Evolutionary conservation across 2,329 filamentous ascomycete genomes (phyloP), one percentile per base, ranked within the genome.

Genomic region (Chalaropsis thielavioides): DNA sequence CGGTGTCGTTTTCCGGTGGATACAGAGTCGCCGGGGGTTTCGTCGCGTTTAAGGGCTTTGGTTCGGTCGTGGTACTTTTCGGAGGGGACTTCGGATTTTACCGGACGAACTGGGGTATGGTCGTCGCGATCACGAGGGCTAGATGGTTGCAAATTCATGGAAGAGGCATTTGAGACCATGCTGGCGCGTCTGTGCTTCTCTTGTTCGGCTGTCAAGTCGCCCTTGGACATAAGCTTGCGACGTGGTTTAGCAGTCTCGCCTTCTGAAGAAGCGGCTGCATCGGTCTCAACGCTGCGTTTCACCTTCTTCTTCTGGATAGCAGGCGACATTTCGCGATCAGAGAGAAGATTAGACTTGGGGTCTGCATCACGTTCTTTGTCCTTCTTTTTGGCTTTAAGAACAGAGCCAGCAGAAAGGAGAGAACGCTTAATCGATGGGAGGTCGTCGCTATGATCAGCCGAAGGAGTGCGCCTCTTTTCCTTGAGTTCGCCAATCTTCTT

Each of bases 161-260:
- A 77, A 3, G 83, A 83, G 38, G 79, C 74, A 56, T 76, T 83
- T 1, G 83, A 85, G 0, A 75, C 79, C 74, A 84, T 75, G 70
- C 83, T 85, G 56, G 80, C 76, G 6, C 83, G 81, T 19, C 83
- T 77, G 68, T 84, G 81, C 71, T 80, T 81, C 44, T 83, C 80
- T 19, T 81, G 76, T n/a, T 67, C 81, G 10, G 81, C 81, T 67
- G 83, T 82, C 46, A 85, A 73, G 65, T 86, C 84, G 62, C 80
- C 81, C 43, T 84, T 84, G 0, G 84, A 86, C 22, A 87, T 78
- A 11, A 87, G 77, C 70, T 86, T 87, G 46, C 83, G 77, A 27
- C 84, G 76, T 1, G 83, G 83, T 70, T 86, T 87, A 24, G 77
- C 72, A 8, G 80, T 72, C 70, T 84, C 83, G 1, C 79, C 83